These are phyloP conservation scores for Colletotrichum cereale DNA, from an alignment of 2,329 filamentous ascomycete species.

Conservation along the genomic window DNA sequence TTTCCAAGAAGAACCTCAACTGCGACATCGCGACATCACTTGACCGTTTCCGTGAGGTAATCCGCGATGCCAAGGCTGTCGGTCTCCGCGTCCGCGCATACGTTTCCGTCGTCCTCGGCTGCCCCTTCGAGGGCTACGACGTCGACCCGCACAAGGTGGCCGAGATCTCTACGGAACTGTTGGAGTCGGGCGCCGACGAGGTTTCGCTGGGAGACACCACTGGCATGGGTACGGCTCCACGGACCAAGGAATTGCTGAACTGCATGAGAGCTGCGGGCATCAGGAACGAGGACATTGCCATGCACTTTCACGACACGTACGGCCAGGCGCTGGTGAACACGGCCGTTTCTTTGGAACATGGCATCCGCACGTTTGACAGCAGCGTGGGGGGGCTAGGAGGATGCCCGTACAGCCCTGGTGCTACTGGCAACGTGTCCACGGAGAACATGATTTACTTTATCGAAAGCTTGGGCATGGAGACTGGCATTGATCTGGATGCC, in stretches of 20 bases:
- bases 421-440: slow-evolving; percentile 87
- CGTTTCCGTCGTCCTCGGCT: slow-evolving; percentile 84
- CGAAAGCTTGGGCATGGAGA: slow-evolving; percentile 79
- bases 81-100: slow-evolving; percentile 81
- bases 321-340: slow-evolving; percentile 88
- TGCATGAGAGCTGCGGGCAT: slow-evolving; percentile 77
- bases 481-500: slow-evolving; percentile 77
- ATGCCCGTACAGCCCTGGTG: slow-evolving; percentile 87
- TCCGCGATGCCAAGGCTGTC: slow-evolving; percentile 73
- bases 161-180: slow-evolving; percentile 74
- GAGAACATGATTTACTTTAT: slow-evolving; percentile 87
- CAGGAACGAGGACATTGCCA: slow-evolving; percentile 76
- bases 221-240: slow-evolving; percentile 86
- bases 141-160: slow-evolving; percentile 74
- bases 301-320: slow-evolving; percentile 93
- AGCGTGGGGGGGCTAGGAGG: slow-evolving; percentile 86
- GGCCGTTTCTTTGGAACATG: slow-evolving; percentile 80
- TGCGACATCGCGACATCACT: slow-evolving; percentile 82
- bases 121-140: slow-evolving; percentile 78
- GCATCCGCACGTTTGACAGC: slow-evolving; percentile 82
- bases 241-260: slow-evolving; percentile 73
- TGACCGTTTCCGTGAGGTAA: slow-evolving; percentile 76
- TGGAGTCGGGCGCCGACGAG: slow-evolving; percentile 91
- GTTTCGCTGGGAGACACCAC: slow-evolving; percentile 92
- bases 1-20: slow-evolving; percentile 86